Evolutionary conservation across 2,329 filamentous ascomycete species (phyloP).

Genomic region (Trichoderma guizhouense): DNA sequence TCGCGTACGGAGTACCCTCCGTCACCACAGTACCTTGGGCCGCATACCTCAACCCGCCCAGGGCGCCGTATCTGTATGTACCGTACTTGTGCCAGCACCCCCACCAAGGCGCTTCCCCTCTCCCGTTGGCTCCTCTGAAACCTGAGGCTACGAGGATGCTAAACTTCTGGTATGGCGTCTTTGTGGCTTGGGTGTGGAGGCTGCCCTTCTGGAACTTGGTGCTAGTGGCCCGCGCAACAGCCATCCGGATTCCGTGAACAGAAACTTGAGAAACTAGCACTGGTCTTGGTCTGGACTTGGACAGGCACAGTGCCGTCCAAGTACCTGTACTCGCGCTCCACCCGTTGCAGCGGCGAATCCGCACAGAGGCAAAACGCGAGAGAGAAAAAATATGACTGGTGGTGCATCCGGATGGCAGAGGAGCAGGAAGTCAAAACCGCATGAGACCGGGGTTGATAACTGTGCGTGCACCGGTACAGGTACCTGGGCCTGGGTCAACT

Average conservation of each 20-base stretch:
- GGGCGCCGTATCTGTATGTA: neutral
- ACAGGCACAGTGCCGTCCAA: constrained; percentile 9
- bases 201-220: constrained; percentile 6
- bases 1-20: neutral
- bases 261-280: neutral
- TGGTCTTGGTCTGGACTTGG: neutral
- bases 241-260: constrained; percentile 16
- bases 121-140: neutral
- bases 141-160: constrained; percentile 1
- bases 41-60: neutral
- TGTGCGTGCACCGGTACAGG: neutral
- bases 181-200: constrained; percentile 11
- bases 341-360: constrained; percentile 2
- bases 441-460: constrained; percentile 2
- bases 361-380: neutral
- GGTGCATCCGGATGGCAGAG: neutral
- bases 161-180: constrained; percentile 8
- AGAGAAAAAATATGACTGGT: neutral
- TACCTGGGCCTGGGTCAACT: neutral
- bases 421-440: neutral
- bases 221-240: constrained; percentile 14
- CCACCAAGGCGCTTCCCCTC: neutral
- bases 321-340: neutral
- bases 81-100: neutral
- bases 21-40: neutral